Evolutionary conservation across 345 rosid genomes (phyloP).

Genomic region (Camelina hispida): DNA sequence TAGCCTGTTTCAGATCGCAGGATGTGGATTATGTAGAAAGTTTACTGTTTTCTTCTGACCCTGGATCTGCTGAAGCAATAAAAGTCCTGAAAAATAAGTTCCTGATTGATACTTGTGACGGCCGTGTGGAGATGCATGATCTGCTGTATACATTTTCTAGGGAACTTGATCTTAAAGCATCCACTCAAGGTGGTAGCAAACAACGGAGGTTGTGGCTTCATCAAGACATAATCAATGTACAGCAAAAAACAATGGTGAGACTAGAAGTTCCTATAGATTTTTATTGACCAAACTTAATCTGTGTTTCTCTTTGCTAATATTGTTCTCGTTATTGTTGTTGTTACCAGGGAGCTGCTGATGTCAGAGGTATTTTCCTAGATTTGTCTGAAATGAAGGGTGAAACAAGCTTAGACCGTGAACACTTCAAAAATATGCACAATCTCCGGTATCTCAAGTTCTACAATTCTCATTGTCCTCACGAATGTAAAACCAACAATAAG

Average conservation of each 20-base stretch:
- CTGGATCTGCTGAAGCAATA: neutral
- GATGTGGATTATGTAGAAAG: neutral
- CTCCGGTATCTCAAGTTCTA: neutral
- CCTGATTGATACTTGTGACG: slow-evolving; percentile 15
- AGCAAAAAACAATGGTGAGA: neutral
- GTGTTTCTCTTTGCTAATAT: neutral
- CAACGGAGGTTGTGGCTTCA: neutral
- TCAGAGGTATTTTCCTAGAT: neutral
- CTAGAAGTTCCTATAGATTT: neutral
- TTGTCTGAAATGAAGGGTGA: neutral
- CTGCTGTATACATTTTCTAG: slow-evolving; percentile 35
- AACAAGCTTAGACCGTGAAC: neutral
- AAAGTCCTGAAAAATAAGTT: slow-evolving; percentile 32
- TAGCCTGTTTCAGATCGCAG: slow-evolving; percentile 41
- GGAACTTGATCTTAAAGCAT: slow-evolving; percentile 6
- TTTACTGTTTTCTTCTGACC: slow-evolving; percentile 17
- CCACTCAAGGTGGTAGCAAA: neutral
- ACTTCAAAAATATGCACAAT: neutral
- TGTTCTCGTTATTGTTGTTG: neutral
- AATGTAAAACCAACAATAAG: neutral
- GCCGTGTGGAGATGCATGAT: slow-evolving; percentile 43
- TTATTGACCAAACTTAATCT: neutral
- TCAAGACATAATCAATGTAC: slow-evolving; percentile 9
- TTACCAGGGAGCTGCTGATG: neutral
- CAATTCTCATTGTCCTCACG: neutral